phyloP scores from a whole-genome alignment of 2,329 filamentous ascomycete genomes.

The Sphaerulina vaccinii region DNA sequence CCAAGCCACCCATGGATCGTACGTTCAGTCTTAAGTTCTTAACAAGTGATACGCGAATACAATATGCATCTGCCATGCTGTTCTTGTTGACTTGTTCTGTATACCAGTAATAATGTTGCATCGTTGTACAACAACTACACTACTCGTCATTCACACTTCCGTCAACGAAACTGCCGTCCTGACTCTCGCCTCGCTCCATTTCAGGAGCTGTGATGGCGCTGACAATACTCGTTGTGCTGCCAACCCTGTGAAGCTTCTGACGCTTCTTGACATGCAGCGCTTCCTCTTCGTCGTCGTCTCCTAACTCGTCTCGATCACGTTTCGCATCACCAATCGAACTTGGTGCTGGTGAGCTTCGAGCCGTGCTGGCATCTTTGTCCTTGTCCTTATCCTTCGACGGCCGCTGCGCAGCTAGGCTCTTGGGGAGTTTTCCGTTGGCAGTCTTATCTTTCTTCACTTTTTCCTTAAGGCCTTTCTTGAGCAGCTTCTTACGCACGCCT shows the following conservation, averaged over 20 bases:
- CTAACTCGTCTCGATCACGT: slow-evolving; percentile 38
- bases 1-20: too few species aligned
- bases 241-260: slow-evolving; percentile 39
- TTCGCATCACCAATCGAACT: slow-evolving; percentile 30
- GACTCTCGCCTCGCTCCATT: slow-evolving; percentile 36
- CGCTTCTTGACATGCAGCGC: slow-evolving; percentile 38
- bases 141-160: slow-evolving; percentile 34
- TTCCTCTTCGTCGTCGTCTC: slow-evolving; percentile 36
- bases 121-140: too few species aligned
- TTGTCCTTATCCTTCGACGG: slow-evolving; percentile 20
- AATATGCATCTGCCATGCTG: not conserved
- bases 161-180: slow-evolving; percentile 40
- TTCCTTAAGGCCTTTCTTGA: slow-evolving; percentile 43
- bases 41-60: too few species aligned
- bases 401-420: slow-evolving; percentile 29
- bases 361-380: slow-evolving; percentile 13
- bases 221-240: slow-evolving; percentile 36
- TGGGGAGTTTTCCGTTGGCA: slow-evolving; percentile 36
- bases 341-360: slow-evolving; percentile 24
- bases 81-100: not conserved
- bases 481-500: slow-evolving; percentile 38
- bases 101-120: not conserved
- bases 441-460: slow-evolving; percentile 47
- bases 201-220: slow-evolving; percentile 29
- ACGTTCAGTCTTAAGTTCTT: too few species aligned